These are phyloP conservation scores for Haplosporangium sp. DNA, from an alignment of 371 early-diverging fungal genomes.

Conservation along the genomic window DNA sequence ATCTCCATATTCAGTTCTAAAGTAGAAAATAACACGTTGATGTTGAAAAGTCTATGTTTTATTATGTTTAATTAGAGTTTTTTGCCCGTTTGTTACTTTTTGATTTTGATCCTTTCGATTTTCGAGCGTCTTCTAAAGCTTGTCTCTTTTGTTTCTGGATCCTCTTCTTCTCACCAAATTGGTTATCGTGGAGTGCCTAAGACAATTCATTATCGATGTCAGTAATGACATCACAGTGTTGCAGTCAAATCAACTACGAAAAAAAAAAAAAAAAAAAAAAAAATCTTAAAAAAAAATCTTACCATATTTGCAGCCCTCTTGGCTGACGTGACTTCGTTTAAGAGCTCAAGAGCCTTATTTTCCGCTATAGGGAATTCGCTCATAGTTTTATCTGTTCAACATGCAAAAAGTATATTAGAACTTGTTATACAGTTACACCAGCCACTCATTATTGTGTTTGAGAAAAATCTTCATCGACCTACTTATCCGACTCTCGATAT, in stretches of 20 bases:
- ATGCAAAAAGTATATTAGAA: neutral
- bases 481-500: constrained; percentile 88
- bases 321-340: constrained; percentile 89
- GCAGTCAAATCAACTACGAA: neutral
- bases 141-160: constrained; percentile 70
- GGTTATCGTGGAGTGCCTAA: constrained; percentile 74
- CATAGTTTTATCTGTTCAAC: constrained; percentile 76
- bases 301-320: constrained; percentile 92
- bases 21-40: neutral
- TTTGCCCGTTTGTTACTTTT: constrained; percentile 28
- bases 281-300: constrained; percentile 13
- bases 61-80: constrained; percentile 16
- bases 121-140: constrained; percentile 35
- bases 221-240: neutral
- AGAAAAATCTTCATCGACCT: constrained; percentile 26
- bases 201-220: neutral
- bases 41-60: constrained; percentile 2
- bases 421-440: neutral
- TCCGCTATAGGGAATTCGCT: constrained; percentile 82
- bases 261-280: too few relatives aligned
- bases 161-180: constrained; percentile 79
- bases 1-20: neutral
- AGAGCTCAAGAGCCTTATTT: constrained; percentile 79
- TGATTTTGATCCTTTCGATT: constrained; percentile 18
- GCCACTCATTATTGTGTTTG: neutral